Evolutionary conservation across 805 yeast species (phyloP).

Genomic region (Huiozyma sinensis): DNA sequence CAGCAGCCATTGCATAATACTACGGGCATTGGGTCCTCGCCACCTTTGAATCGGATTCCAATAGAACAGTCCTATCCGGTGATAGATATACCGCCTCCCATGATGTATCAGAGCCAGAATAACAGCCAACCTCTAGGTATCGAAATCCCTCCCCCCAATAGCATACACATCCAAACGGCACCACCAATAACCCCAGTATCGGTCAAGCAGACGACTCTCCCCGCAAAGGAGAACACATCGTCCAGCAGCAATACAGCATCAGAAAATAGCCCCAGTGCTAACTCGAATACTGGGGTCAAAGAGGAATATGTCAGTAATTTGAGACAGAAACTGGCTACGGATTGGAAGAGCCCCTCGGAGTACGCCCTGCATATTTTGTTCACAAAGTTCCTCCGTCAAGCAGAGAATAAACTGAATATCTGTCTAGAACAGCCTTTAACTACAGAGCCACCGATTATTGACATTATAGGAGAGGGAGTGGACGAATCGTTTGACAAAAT

Average conservation of each 20-base stretch:
- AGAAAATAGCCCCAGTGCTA: neutral
- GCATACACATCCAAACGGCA: neutral
- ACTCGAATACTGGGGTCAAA: slow-evolving; percentile 8
- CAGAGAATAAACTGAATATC: slow-evolving; percentile 73
- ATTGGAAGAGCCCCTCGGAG: slow-evolving; percentile 67
- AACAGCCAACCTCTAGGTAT: too few species aligned
- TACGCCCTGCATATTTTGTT: slow-evolving; percentile 90
- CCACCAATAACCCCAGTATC: neutral
- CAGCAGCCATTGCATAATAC: too few species aligned
- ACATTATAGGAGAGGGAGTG: slow-evolving; percentile 70
- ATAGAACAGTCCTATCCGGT: too few species aligned
- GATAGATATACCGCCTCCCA: too few species aligned
- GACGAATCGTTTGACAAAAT: slow-evolving; percentile 83
- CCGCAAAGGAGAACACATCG: too few species aligned
- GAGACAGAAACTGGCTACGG: slow-evolving; percentile 37
- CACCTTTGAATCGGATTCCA: too few species aligned
- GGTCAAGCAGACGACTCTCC: neutral
- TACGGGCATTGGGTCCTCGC: too few species aligned
- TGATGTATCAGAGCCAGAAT: too few species aligned
- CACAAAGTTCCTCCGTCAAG: slow-evolving; percentile 88
- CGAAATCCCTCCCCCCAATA: too few species aligned
- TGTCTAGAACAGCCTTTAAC: slow-evolving; percentile 57
- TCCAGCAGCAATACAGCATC: neutral
- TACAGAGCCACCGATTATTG: slow-evolving; percentile 67
- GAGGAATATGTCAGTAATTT: slow-evolving; percentile 21